Percentiles rank a stretch among this genome's conserved stretches.
These are phyloP conservation scores for Backusella tarrabulga DNA, from an alignment of 192 early-diverging fungal species.

Conservation along the genomic window DNA sequence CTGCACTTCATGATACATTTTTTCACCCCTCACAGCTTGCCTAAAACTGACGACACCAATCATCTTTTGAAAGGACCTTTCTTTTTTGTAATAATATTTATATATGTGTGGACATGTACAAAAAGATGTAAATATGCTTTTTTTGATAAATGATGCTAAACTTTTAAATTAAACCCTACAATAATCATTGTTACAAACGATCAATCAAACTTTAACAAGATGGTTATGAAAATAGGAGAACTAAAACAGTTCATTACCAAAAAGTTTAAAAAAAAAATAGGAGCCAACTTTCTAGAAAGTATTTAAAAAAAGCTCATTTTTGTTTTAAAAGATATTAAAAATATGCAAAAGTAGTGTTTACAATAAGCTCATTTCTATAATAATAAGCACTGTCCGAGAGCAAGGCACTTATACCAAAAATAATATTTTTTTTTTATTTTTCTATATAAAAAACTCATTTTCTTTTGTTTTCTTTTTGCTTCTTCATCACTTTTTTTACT, in stretches of 20 bases:
- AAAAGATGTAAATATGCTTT: neutral
- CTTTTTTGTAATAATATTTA: neutral
- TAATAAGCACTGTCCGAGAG: conserved; percentile 6
- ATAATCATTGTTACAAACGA: neutral
- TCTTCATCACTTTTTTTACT: neutral
- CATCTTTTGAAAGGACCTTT: neutral
- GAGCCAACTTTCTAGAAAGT: neutral
- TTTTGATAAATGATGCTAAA: neutral
- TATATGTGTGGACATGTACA: neutral
- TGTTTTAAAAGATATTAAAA: neutral
- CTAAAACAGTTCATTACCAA: neutral
- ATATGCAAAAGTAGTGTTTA: neutral
- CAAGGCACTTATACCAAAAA: neutral
- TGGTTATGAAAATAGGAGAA: neutral
- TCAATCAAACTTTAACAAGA: neutral
- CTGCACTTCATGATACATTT: neutral
- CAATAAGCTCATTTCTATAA: neutral
- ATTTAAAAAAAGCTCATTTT: neutral
- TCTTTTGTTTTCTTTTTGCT: conserved; percentile 3
- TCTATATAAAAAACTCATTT: neutral
- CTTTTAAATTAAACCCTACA: neutral
- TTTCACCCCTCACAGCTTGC: neutral
- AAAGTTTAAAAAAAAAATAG: neutral
- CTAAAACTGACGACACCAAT: conserved; percentile 8
- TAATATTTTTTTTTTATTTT: neutral